Evolutionary conservation across 139 green algal species (phyloP).

Genomic region (Astrephomene gubernaculifera): DNA sequence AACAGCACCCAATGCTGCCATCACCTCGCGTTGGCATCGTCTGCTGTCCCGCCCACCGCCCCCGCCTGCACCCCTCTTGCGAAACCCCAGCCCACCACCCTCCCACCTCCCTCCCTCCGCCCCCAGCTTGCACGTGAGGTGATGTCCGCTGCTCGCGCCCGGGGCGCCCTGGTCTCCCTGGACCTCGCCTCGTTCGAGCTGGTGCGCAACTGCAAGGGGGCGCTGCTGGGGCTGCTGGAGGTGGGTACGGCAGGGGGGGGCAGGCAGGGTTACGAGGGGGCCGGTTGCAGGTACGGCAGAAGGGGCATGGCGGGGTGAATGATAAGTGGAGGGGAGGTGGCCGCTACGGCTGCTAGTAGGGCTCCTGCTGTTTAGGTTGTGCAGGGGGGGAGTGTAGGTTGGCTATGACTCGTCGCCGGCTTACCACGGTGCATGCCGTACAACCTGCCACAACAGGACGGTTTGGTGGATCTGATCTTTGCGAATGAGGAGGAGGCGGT

Average conservation of each 20-base stretch:
- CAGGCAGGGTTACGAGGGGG: not conserved
- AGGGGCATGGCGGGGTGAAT: too few relatives aligned
- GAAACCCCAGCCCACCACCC: too few relatives aligned
- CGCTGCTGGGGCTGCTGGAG: constrained; percentile 60
- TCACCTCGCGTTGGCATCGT: not conserved
- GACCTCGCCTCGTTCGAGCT: constrained; percentile 91
- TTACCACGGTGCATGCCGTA: too few relatives aligned
- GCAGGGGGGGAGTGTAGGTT: too few relatives aligned
- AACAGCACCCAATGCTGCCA: too few relatives aligned
- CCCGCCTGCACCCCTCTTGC: not conserved
- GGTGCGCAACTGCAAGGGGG: constrained; percentile 61
- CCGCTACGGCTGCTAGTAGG: not conserved
- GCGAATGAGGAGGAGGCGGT: constrained; percentile 87
- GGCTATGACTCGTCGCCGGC: too few relatives aligned
- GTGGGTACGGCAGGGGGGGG: not conserved
- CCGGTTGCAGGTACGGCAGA: too few relatives aligned
- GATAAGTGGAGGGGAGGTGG: not conserved
- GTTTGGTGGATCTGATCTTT: constrained; percentile 86
- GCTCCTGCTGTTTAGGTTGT: too few relatives aligned
- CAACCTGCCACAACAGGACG: constrained; percentile 17
- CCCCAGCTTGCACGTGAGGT: constrained; percentile 38
- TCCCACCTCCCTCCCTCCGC: too few relatives aligned
- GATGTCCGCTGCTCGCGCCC: constrained; percentile 42
- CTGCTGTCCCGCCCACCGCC: not conserved
- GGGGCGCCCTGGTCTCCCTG: constrained; percentile 69